A percentile compares a stretch with the other conserved stretches of the same genome.
Evolutionary conservation across 352 stramenopile genomes (phyloP).

Genomic region (Globisporangium yorkense): DNA sequence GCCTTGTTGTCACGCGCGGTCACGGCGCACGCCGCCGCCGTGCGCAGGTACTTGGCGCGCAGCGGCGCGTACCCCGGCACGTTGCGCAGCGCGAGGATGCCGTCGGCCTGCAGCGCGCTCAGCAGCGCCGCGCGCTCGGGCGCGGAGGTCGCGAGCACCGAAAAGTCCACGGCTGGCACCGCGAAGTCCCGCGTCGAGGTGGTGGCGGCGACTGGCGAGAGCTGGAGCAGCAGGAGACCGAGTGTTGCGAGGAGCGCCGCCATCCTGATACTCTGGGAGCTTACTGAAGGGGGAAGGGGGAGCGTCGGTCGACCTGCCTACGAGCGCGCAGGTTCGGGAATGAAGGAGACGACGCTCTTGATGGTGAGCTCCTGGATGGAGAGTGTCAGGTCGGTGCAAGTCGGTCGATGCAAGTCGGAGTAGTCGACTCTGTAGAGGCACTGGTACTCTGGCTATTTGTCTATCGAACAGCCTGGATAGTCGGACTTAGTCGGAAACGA

Average conservation of each 20-base stretch:
- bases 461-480: too few relatives aligned
- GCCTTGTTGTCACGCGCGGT: constrained; percentile 35
- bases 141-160: constrained; percentile 24
- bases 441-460: too few relatives aligned
- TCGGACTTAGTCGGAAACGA: too few relatives aligned
- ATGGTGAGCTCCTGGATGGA: neutral
- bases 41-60: constrained; percentile 48
- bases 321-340: too few relatives aligned
- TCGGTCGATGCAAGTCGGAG: too few relatives aligned
- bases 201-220: neutral
- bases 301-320: too few relatives aligned
- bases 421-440: too few relatives aligned
- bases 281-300: too few relatives aligned
- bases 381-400: too few relatives aligned
- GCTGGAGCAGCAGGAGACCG: neutral
- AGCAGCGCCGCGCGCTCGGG: constrained; percentile 30
- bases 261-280: neutral
- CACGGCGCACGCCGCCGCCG: constrained; percentile 51
- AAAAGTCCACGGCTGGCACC: constrained; percentile 54
- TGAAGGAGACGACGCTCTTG: neutral
- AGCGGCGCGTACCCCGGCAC: constrained; percentile 48
- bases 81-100: constrained; percentile 74
- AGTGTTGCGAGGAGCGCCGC: neutral
- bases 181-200: constrained; percentile 24
- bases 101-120: constrained; percentile 48